These are phyloP conservation scores for Podospora pseudoanserina DNA, from an alignment of 495 filamentous ascomycete species.

Conservation along the genomic window DNA sequence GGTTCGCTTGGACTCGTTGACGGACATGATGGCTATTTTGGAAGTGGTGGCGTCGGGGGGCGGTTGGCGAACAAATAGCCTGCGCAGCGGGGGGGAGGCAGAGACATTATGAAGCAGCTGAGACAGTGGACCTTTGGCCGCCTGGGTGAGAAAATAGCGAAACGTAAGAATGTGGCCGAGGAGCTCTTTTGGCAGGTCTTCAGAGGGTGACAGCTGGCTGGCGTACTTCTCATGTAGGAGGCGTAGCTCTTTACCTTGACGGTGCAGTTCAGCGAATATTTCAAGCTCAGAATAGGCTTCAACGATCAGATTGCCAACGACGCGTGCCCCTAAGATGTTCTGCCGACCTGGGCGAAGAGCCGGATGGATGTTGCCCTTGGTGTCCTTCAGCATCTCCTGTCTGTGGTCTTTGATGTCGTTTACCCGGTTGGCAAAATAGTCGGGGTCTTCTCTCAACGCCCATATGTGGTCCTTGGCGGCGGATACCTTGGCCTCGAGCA, in stretches of 20 bases:
- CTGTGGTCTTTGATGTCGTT: conserved; percentile 42
- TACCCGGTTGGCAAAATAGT: conserved; percentile 44
- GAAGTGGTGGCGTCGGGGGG: not conserved
- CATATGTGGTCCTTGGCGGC: conserved; percentile 50
- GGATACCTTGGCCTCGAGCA: conserved; percentile 38
- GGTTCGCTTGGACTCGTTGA: conserved; percentile 15
- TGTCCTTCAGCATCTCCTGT: conserved; percentile 35
- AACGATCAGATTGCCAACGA: conserved; percentile 21
- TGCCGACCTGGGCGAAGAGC: not conserved
- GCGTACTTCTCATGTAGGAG: conserved; percentile 12
- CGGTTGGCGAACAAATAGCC: conserved; percentile 21
- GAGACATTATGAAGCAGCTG: conserved; percentile 21
- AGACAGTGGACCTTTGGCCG: conserved; percentile 4
- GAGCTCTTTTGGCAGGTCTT: conserved; percentile 17
- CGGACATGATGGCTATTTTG: not conserved
- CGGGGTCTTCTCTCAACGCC: conserved; percentile 54
- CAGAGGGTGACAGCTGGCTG: not conserved
- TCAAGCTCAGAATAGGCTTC: conserved; percentile 13
- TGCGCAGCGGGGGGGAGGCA: conserved; percentile 39
- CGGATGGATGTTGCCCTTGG: conserved; percentile 29
- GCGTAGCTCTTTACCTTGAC: not conserved
- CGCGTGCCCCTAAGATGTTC: conserved; percentile 10
- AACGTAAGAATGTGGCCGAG: conserved; percentile 16
- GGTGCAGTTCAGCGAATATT: conserved; percentile 14
- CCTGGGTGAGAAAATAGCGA: conserved; percentile 9